These are phyloP conservation scores for Fusarium avenaceum DNA, from an alignment of 2,329 filamentous ascomycete genomes.

Conservation along the genomic window DNA sequence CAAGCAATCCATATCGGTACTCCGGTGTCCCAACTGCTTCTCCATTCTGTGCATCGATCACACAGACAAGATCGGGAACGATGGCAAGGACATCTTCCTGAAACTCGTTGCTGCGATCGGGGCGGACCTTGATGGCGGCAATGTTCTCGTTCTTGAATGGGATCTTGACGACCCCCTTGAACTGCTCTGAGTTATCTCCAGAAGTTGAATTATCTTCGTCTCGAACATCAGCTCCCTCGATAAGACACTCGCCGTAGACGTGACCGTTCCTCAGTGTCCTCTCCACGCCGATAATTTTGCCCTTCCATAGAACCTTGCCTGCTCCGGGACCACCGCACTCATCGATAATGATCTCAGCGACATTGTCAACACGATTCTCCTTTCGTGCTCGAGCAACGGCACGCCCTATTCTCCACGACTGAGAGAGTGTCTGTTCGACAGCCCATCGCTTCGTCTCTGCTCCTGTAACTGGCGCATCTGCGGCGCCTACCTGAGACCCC, in stretches of 20 bases:
- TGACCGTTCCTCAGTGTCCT: slow-evolving; percentile 68
- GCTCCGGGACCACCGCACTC: slow-evolving; percentile 67
- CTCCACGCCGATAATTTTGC: slow-evolving; percentile 74
- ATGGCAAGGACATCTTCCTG: slow-evolving; percentile 63
- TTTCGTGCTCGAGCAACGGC: slow-evolving; percentile 66
- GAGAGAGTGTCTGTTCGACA: slow-evolving; percentile 66
- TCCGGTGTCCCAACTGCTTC: slow-evolving; percentile 69
- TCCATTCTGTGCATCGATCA: slow-evolving; percentile 69
- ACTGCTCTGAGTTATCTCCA: slow-evolving; percentile 34
- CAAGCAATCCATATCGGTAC: slow-evolving; percentile 66
- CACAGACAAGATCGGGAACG: slow-evolving; percentile 69
- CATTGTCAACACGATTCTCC: slow-evolving; percentile 64
- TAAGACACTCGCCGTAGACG: slow-evolving; percentile 70
- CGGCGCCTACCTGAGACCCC: slow-evolving; percentile 65
- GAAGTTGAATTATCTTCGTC: slow-evolving; percentile 44
- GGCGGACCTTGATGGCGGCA: slow-evolving; percentile 61
- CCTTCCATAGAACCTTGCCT: slow-evolving; percentile 71
- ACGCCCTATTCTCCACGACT: slow-evolving; percentile 71
- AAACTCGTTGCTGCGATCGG: slow-evolving; percentile 54
- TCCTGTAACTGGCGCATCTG: slow-evolving; percentile 63
- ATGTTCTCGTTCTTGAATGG: slow-evolving; percentile 84
- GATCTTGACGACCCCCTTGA: slow-evolving; percentile 69
- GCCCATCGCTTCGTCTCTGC: slow-evolving; percentile 65
- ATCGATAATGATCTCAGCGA: slow-evolving; percentile 70
- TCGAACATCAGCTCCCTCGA: slow-evolving; percentile 62